Evolutionary conservation across 2,329 filamentous ascomycete genomes (phyloP).

Genomic region (Botrytis hyacinthi): DNA sequence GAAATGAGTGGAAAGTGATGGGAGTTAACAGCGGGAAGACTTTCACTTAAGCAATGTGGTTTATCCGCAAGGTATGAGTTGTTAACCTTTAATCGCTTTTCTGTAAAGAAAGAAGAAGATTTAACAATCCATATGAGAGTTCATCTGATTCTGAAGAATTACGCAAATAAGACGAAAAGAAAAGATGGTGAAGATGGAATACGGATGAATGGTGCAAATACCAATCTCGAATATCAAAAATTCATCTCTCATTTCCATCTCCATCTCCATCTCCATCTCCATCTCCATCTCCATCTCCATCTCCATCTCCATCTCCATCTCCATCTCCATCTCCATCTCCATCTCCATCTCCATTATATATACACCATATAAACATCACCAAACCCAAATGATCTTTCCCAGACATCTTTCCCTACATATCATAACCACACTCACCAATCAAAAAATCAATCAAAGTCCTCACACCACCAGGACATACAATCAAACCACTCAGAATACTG

Average conservation of each 20-base stretch:
- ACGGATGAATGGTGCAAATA: not conserved
- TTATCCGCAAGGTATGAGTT: not conserved
- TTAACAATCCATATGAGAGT: not conserved
- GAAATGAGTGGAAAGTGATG: not conserved
- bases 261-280: not conserved
- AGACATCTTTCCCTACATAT: too few species aligned
- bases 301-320: not conserved
- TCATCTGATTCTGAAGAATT: not conserved
- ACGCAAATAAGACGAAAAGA: fast-evolving
- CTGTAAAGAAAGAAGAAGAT: not conserved
- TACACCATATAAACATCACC: not conserved
- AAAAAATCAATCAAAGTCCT: not conserved
- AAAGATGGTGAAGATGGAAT: not conserved
- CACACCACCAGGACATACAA: not conserved
- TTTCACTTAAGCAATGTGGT: not conserved
- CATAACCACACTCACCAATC: not conserved
- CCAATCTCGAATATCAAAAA: not conserved
- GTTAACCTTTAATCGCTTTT: not conserved
- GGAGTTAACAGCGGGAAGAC: not conserved
- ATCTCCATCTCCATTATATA: not conserved
- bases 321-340: not conserved
- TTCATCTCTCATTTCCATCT: not conserved
- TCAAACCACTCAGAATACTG: conserved; percentile 4
- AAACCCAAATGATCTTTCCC: not conserved
- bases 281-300: not conserved